phyloP scores from a whole-genome alignment of 148 eudicot genomes.

The Vaccinium corymbosum region DNA sequence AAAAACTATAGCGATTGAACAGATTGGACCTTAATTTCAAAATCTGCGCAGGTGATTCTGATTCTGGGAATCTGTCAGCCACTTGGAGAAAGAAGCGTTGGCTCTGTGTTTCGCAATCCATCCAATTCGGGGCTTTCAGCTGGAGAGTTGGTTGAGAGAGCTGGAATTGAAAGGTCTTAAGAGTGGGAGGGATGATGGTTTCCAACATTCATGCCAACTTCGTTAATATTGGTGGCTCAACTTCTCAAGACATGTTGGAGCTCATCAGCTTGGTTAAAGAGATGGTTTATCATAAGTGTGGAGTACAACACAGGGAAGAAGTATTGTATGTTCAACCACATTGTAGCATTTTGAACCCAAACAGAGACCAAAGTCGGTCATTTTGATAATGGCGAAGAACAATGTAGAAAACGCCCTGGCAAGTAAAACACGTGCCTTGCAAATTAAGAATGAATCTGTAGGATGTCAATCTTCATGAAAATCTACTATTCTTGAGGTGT shows the following conservation, averaged over 20 bases:
- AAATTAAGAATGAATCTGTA: neutral
- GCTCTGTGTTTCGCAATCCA: slow-evolving; percentile 29
- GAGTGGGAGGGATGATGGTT: slow-evolving; percentile 26
- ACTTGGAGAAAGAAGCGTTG: slow-evolving; percentile 18
- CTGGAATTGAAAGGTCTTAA: slow-evolving; percentile 21
- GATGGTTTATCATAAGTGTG: slow-evolving; percentile 14
- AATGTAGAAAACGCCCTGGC: neutral
- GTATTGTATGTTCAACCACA: slow-evolving; percentile 18
- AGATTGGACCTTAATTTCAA: slow-evolving; percentile 16
- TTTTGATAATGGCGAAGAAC: neutral
- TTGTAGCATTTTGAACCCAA: neutral
- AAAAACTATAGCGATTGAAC: slow-evolving; percentile 14
- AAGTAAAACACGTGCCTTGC: neutral
- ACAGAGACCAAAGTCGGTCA: neutral
- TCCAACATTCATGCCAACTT: slow-evolving; percentile 28
- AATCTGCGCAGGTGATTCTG: no score
- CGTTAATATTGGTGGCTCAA: slow-evolving; percentile 21
- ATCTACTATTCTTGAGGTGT: neutral
- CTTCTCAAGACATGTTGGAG: slow-evolving; percentile 22
- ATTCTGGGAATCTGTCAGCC: slow-evolving; percentile 23
- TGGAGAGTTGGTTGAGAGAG: slow-evolving; percentile 23
- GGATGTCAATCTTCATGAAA: neutral
- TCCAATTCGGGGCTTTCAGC: slow-evolving; percentile 12
- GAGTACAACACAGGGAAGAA: slow-evolving; percentile 24
- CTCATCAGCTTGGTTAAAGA: slow-evolving; percentile 26